Percentiles rank a stretch among this genome's conserved stretches.
These are phyloP conservation scores for Allantophomopsis cytisporea DNA, from an alignment of 2,329 filamentous ascomycete species.

Conservation along the genomic window DNA sequence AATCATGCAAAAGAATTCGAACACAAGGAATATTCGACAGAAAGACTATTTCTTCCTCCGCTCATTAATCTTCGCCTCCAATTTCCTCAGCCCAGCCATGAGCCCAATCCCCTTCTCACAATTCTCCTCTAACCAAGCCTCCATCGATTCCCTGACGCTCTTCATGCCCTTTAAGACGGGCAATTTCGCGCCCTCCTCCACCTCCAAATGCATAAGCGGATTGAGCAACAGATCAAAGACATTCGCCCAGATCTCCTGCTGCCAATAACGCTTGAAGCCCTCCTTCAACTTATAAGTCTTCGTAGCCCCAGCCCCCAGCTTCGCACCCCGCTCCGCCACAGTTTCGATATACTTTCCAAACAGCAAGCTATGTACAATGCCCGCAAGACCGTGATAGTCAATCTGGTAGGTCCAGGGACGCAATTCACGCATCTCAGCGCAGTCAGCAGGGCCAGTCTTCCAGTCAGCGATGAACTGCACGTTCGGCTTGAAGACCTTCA, in stretches of 20 bases:
- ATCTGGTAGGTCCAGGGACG: constrained; percentile 96
- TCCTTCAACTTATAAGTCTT: constrained; percentile 73
- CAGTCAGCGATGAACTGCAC: constrained; percentile 92
- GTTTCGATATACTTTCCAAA: constrained; percentile 96
- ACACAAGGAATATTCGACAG: no score
- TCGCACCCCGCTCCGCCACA: constrained; percentile 31
- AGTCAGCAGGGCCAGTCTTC: constrained; percentile 79
- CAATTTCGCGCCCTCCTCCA: constrained; percentile 53
- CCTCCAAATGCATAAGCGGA: constrained; percentile 50
- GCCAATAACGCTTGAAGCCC: constrained; percentile 88
- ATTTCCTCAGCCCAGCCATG: constrained; percentile 52
- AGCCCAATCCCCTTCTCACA: constrained; percentile 70
- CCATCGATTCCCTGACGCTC: constrained; percentile 63
- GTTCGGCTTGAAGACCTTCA: constrained; percentile 64
- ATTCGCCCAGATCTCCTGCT: constrained; percentile 76
- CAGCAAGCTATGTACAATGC: constrained; percentile 74
- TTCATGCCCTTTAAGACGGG: constrained; percentile 63
- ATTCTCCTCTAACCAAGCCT: constrained; percentile 66
- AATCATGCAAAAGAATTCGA: no score
- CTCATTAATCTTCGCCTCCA: constrained; percentile 26
- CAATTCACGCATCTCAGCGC: constrained; percentile 87
- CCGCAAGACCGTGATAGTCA: constrained; percentile 87
- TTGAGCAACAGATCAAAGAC: constrained; percentile 82
- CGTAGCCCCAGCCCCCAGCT: constrained; percentile 35
- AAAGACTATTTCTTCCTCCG: constrained; percentile 5